These are phyloP conservation scores for Boletus subluridellus DNA, from an alignment of 1,284 basidiomycete species.

Conservation along the genomic window DNA sequence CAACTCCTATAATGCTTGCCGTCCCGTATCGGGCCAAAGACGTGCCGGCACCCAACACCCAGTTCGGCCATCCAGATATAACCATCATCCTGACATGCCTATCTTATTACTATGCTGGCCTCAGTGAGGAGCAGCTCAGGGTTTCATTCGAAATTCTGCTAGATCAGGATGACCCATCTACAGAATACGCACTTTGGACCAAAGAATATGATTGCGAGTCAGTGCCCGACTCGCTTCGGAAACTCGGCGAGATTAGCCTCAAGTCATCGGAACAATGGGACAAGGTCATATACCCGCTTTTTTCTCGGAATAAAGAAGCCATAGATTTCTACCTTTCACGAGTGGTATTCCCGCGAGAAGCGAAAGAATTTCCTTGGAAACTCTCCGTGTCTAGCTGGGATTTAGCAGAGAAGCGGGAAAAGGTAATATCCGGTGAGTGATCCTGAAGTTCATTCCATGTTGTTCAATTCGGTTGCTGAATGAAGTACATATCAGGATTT, in stretches of 20 bases:
- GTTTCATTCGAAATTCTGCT: slow-evolving; percentile 39
- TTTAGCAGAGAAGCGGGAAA: too few species aligned
- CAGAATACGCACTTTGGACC: not conserved
- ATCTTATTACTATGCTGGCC: slow-evolving; percentile 26
- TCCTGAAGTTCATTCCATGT: too few species aligned
- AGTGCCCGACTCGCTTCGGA: too few species aligned
- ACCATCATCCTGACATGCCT: too few species aligned
- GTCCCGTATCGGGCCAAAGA: not conserved
- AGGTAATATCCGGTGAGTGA: too few species aligned
- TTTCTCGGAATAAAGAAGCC: slow-evolving; percentile 37
- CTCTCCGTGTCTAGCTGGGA: too few species aligned
- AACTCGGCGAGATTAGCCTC: slow-evolving; percentile 38
- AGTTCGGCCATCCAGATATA: too few species aligned
- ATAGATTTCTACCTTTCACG: slow-evolving; percentile 30
- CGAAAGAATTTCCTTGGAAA: slow-evolving; percentile 45
- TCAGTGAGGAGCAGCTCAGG: slow-evolving; percentile 38
- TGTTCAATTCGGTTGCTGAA: too few species aligned
- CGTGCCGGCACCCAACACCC: too few species aligned
- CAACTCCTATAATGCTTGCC: slow-evolving; percentile 40
- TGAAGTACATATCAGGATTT: too few species aligned
- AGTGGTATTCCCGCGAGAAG: slow-evolving; percentile 27
- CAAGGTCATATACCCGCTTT: slow-evolving; percentile 32
- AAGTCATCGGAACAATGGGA: slow-evolving; percentile 38
- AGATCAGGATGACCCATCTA: slow-evolving; percentile 41
- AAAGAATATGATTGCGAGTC: too few species aligned